A percentile compares a stretch with the other conserved stretches of the same genome.
phyloP scores from a whole-genome alignment of 371 early-diverging fungal genomes.

The Choanephora cucurbitarum region DNA sequence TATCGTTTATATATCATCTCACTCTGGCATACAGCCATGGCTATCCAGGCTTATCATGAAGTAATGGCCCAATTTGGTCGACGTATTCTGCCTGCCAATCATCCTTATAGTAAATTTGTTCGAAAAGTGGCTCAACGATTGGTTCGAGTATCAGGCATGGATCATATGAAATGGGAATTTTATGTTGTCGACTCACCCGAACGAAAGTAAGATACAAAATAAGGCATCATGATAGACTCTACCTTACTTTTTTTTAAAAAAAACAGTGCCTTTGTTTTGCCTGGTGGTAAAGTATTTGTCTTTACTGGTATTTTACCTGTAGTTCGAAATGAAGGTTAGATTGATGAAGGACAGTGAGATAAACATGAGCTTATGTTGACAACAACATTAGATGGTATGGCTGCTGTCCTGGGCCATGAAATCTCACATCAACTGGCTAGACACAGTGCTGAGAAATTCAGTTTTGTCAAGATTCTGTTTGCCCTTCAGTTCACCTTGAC shows the following conservation, averaged over 20 bases:
- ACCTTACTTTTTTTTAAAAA: too few relatives aligned
- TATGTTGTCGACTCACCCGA: conserved; percentile 81
- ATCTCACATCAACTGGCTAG: conserved; percentile 84
- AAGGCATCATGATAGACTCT: not conserved
- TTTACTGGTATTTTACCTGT: conserved; percentile 86
- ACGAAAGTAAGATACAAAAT: conserved; percentile 54
- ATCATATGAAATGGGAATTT: conserved; percentile 73
- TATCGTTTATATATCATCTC: too few relatives aligned
- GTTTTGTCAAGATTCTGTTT: conserved; percentile 66
- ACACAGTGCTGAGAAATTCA: conserved; percentile 83
- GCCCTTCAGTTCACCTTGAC: conserved; percentile 50
- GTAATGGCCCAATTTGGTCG: conserved; percentile 64
- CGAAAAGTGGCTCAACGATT: conserved; percentile 64
- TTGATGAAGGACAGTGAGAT: too few relatives aligned
- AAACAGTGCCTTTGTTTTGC: conserved; percentile 85
- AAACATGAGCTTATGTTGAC: too few relatives aligned
- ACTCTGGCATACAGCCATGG: conserved; percentile 39
- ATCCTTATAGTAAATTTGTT: conserved; percentile 64
- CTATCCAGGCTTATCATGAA: conserved; percentile 68
- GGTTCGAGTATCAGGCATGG: conserved; percentile 70
- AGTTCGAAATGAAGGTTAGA: conserved; percentile 72
- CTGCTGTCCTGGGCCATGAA: conserved; percentile 91
- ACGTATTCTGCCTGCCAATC: conserved; percentile 62
- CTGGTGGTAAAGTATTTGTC: conserved; percentile 93
- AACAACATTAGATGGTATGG: conserved; percentile 71